phyloP scores from a whole-genome alignment of 2,329 filamentous ascomycete genomes.

The Arthrobotrys sphaeroides region DNA sequence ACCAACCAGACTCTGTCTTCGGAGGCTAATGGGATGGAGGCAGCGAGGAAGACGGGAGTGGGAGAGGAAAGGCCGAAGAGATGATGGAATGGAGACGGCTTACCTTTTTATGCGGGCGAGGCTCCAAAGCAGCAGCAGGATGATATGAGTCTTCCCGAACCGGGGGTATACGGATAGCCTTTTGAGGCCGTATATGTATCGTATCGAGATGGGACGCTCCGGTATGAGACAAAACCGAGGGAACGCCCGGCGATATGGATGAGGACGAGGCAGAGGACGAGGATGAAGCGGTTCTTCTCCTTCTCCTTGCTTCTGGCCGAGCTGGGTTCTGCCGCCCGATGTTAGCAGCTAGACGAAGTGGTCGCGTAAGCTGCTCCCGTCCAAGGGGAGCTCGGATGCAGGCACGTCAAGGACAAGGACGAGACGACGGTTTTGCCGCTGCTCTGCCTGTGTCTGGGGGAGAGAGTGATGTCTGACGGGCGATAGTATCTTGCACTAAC shows the following conservation, averaged over 20 bases:
- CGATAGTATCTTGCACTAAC: too few relatives aligned
- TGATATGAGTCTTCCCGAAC: constrained; percentile 13
- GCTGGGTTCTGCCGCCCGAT: background rate
- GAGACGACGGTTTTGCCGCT: constrained; percentile 5
- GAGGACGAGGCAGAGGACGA: background rate
- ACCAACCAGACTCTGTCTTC: background rate
- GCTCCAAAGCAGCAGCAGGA: background rate
- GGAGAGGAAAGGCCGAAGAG: background rate
- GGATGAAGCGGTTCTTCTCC: background rate
- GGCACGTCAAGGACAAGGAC: constrained; percentile 37
- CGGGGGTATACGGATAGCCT: background rate
- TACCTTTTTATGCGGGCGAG: constrained; percentile 20
- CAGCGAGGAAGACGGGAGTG: background rate
- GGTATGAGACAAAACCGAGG: constrained; percentile 2
- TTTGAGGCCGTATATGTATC: constrained; percentile 12
- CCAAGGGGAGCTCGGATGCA: constrained; percentile 50
- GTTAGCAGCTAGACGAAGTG: constrained; percentile 25
- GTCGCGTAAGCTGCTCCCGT: constrained; percentile 50
- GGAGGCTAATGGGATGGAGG: background rate
- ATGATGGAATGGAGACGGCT: background rate
- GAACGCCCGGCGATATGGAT: constrained; percentile 7
- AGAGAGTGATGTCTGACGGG: too few relatives aligned
- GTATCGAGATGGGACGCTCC: constrained; percentile 11
- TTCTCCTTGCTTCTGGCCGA: background rate
- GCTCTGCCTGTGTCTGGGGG: background rate